Base-by-base conservation (phyloP, 345 rosid species). In the Eucalyptus sideroxylon region DNA sequence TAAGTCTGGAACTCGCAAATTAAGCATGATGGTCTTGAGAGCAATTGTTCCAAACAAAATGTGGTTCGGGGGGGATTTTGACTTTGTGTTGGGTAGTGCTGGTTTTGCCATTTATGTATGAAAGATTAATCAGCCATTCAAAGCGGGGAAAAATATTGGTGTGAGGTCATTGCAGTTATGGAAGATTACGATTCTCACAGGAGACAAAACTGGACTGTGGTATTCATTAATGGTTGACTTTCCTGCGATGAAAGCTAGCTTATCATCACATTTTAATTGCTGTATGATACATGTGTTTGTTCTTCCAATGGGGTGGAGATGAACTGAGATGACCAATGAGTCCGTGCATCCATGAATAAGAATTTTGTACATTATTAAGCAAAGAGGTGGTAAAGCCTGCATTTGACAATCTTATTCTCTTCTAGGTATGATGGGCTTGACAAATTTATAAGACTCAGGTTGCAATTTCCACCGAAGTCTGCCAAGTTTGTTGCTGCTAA, bases 351-450 rank as follows among this genome's bases (percentile, higher is more conserved):
- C 24, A 77, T 0, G 9, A 37, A 37, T 1, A 72, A 77, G 45
- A 77, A 77, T 77, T 77, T 77, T 77, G 16, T 37, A 5, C 83
- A 37, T 21, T 37, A 21, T 42, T 37, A 77, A 77, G 83, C 3
- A 77, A 77, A 77, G 83, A 77, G 24, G 27, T 77, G 83, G 27
- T 77, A 11, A 10, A 4, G 3, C 83, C 47, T 37, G 83, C 83
- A 37, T 77, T 77, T 77, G 83, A 77, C 83, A 77, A 77, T 77
- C 27, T 37, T 77, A 15, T 59, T 51, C 50, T 77, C 47, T 40
- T 83, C 45, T 89, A 98, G 98, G 99, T 98, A 98, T 50, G 96
- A 97, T 92, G 96, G 97, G 55, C 88, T 97, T 89, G 99, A 98
- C 92, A 96, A 62, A 87, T 90, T 95, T 87, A 98, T 97, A 90